Evolutionary conservation across 2,329 filamentous ascomycete species (phyloP), one percentile per base, ranked within the genome.

Genomic region (Bimuria novae-zelandiae): DNA sequence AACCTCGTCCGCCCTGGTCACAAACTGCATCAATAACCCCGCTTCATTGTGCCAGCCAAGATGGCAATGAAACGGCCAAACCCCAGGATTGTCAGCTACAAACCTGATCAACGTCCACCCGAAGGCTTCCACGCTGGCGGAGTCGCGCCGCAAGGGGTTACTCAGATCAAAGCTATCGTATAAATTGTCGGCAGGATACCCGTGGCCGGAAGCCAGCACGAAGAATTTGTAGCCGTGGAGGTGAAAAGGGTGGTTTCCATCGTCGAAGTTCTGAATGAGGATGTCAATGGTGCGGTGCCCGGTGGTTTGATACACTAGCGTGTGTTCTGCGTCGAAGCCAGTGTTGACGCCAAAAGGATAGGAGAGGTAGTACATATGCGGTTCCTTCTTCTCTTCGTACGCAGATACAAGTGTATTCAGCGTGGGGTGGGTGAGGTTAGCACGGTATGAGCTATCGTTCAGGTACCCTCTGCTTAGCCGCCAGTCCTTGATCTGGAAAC

Each of bases 11-110:
- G 76, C 70, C 25, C 79, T 71, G 7, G 77, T 79, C 23, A 84
- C 60, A 49, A 87, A 79, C 66, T 85, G 82, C 84, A 87, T 86
- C 27, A 80, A 53, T 47, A 73, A 44, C 14, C 70, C 70, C 2
- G 67, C 67, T 44, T 69, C 66, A n/a, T 55, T 58, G 52, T 74
- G 71, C 74, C 69, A 93, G 67, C 90, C 88, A 48, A 92, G 87
- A 69, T 93, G 89, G 73, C 89, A 92, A 73, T 92, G 89, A 76
- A 92, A 79, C 12, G 79, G 63, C 78, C 78, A 76, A 54, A 71
- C 64, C 59, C 86, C 86, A 10, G 87, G 84, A 60, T 89, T 89
- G 64, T 89, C 80, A 1, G 86, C 84, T 52, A 73, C 60, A 56
- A 80, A 80, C 0, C 78, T 65, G 10, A 93, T 66, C 10, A 91